Percentiles rank a stretch among this genome's conserved stretches.
phyloP scores from a whole-genome alignment of 257 asterid genomes.

The Primulina tabacum region DNA sequence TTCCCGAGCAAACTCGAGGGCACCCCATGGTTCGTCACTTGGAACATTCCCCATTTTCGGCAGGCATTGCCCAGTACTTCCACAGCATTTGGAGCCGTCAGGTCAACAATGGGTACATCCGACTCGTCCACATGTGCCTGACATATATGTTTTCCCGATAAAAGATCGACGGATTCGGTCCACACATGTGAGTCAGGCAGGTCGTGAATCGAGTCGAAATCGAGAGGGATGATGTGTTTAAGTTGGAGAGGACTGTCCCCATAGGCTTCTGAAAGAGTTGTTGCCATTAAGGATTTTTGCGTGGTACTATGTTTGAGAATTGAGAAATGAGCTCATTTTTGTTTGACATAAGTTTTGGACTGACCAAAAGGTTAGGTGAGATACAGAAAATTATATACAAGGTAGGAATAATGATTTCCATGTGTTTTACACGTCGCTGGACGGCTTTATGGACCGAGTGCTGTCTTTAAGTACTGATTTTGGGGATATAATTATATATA shows the following conservation, averaged over 20 bases:
- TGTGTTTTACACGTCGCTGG: slow-evolving; percentile 34
- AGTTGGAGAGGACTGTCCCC: slow-evolving; percentile 37
- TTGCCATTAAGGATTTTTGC: slow-evolving; percentile 27
- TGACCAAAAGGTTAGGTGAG: neutral
- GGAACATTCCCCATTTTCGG: slow-evolving; percentile 56
- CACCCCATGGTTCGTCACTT: slow-evolving; percentile 54
- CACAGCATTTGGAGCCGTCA: slow-evolving; percentile 40
- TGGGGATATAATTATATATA: slow-evolving; percentile 1
- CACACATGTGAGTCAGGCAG: slow-evolving; percentile 70
- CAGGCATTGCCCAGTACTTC: slow-evolving; percentile 59
- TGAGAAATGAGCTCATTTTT: slow-evolving; percentile 4
- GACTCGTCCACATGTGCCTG: neutral
- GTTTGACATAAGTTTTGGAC: neutral
- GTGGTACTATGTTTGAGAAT: slow-evolving; percentile 18
- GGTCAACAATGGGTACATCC: slow-evolving; percentile 44
- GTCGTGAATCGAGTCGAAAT: slow-evolving; percentile 40
- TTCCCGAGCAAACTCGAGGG: slow-evolving; percentile 34
- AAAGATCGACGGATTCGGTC: slow-evolving; percentile 29
- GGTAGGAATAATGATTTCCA: neutral
- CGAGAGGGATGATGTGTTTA: slow-evolving; percentile 57
- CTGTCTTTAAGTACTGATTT: slow-evolving; percentile 26
- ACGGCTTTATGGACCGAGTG: slow-evolving; percentile 39
- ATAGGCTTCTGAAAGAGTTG: slow-evolving; percentile 56
- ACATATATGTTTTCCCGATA: too few relatives aligned
- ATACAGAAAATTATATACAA: neutral